Conservation (phyloP, 2,329 filamentous ascomycete species). For the Ceratocystis albifundus region DNA sequence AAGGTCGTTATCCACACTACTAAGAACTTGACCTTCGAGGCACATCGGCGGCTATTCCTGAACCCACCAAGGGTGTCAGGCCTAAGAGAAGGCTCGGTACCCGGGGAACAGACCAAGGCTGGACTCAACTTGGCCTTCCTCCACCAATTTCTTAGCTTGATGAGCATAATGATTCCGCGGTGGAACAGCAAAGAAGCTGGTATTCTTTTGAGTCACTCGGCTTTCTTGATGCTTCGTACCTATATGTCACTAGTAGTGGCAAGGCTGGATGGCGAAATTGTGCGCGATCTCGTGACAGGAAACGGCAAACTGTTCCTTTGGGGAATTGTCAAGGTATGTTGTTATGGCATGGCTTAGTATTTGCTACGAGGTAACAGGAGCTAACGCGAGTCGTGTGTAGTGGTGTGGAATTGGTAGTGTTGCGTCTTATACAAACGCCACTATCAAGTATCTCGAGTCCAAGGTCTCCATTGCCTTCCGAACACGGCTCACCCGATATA, state of each 20-base stretch:
- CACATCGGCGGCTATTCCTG: constrained; percentile 82
- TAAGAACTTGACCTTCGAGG: constrained; percentile 89
- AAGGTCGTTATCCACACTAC: constrained; percentile 87
- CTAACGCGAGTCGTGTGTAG: constrained; percentile 29
- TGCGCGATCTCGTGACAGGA: constrained; percentile 88
- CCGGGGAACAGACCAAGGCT: constrained; percentile 81
- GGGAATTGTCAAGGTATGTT: constrained; percentile 65
- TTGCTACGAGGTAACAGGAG: neutral
- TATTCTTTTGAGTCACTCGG: constrained; percentile 72
- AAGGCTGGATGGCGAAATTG: constrained; percentile 86
- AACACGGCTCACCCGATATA: constrained; percentile 86
- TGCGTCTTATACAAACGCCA: constrained; percentile 93
- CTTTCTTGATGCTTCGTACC: constrained; percentile 82
- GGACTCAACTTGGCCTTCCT: constrained; percentile 91
- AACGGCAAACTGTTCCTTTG: constrained; percentile 79
- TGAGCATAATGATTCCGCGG: constrained; percentile 95
- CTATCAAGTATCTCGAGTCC: constrained; percentile 96
- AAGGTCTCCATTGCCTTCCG: constrained; percentile 98
- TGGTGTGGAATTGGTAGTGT: constrained; percentile 92
- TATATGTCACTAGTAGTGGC: constrained; percentile 91
- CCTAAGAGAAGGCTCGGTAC: constrained; percentile 61
- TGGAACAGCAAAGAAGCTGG: constrained; percentile 95
- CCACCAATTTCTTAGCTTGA: constrained; percentile 87
- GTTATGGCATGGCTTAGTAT: neutral
- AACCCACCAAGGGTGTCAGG: constrained; percentile 79